Conservation (phyloP, 352 stramenopile species). For the Phytopythium delawarense region DNA sequence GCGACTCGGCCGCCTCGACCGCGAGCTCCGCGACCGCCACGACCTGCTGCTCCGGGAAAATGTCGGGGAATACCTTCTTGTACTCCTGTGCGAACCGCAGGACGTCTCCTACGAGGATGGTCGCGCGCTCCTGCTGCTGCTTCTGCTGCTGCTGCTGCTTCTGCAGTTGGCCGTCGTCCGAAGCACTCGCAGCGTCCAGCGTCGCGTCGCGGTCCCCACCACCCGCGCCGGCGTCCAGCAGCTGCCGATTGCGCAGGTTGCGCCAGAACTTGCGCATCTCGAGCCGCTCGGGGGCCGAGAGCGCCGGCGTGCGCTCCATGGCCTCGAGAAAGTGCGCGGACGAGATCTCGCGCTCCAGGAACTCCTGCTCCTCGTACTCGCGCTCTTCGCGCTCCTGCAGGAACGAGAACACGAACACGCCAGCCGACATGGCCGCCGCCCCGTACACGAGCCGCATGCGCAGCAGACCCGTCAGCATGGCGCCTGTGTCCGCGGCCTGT, state of each 20-base stretch:
- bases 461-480: conserved; percentile 31
- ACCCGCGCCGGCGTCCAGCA: neutral
- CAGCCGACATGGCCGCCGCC: conserved; percentile 72
- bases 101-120: conserved; percentile 57
- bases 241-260: conserved; percentile 53
- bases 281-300: conserved; percentile 53
- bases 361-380: conserved; percentile 53
- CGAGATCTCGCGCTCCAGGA: conserved; percentile 44
- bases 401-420: conserved; percentile 73
- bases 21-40: conserved; percentile 47
- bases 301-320: conserved; percentile 47
- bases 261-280: conserved; percentile 79
- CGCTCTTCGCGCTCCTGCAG: conserved; percentile 77
- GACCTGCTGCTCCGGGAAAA: conserved; percentile 71
- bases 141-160: neutral
- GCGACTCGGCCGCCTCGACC: conserved; percentile 26
- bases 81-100: conserved; percentile 79
- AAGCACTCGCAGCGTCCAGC: neutral
- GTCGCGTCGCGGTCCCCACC: neutral
- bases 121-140: conserved; percentile 4
- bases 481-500: neutral
- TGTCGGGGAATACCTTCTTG: conserved; percentile 72
- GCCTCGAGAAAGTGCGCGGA: conserved; percentile 60
- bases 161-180: neutral
- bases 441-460: conserved; percentile 64